Conservation (phyloP, 495 filamentous ascomycete genomes). For the Aspergillus egyptiacus region DNA sequence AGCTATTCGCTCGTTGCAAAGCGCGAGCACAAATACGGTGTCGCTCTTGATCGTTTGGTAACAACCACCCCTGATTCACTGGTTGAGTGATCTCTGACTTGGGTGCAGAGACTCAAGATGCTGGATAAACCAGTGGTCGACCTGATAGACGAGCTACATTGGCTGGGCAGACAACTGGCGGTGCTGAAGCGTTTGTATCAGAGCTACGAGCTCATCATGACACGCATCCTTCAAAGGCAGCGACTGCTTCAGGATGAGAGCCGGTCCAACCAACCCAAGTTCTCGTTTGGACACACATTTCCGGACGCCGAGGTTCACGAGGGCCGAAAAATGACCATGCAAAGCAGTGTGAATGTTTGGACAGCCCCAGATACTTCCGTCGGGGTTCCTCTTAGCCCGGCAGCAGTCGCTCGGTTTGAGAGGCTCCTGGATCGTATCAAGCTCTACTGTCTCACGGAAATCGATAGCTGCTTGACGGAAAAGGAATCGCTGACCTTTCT, state of each 20-base stretch:
- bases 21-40: slow-evolving; percentile 55
- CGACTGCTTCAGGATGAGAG: slow-evolving; percentile 37
- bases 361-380: slow-evolving; percentile 31
- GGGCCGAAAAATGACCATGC: slow-evolving; percentile 22
- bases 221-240: slow-evolving; percentile 57
- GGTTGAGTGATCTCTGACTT: background rate
- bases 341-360: slow-evolving; percentile 21
- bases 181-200: slow-evolving; percentile 71
- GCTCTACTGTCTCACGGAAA: slow-evolving; percentile 73
- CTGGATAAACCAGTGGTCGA: slow-evolving; percentile 51
- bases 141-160: slow-evolving; percentile 66
- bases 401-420: slow-evolving; percentile 68
- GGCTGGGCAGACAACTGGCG: slow-evolving; percentile 59
- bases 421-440: slow-evolving; percentile 69
- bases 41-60: slow-evolving; percentile 53
- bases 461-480: slow-evolving; percentile 70
- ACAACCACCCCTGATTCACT: slow-evolving; percentile 8
- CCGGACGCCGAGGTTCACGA: slow-evolving; percentile 29
- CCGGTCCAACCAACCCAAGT: slow-evolving; percentile 18
- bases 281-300: slow-evolving; percentile 23
- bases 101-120: slow-evolving; percentile 50
- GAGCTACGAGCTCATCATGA: slow-evolving; percentile 73
- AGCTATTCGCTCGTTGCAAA: slow-evolving; percentile 59
- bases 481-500: slow-evolving; percentile 72
- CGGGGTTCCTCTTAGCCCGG: slow-evolving; percentile 55